Base-by-base conservation (phyloP, 176 grass and related monocot genomes). In the Hsuehochloa calcarea region DNA sequence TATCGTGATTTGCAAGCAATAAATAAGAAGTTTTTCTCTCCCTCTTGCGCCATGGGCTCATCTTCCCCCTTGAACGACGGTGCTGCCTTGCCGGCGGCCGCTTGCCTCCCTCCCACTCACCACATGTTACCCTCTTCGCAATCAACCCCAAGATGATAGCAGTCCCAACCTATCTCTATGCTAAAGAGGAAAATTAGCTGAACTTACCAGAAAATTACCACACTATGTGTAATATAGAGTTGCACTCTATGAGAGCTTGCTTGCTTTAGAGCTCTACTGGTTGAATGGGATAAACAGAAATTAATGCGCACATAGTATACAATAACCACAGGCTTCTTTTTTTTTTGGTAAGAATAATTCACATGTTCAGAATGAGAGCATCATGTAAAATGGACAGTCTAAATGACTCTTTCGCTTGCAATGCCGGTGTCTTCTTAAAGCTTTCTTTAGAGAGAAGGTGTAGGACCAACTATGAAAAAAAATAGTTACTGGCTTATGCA, bases 261-360 rank as follows among this genome's bases (percentile, higher is more conserved):
- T 59, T 87, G 14, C 56, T 87, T 67, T 17, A 31, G 47, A 87
- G 46, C 43, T 75, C 27, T 61, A 70, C 4, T 41, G n/a, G 31
- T 76, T 83, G 22, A 69, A 69, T 73, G 64, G 27, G n/a, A 68
- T 25, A 25, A 77, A 38, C 50, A 66, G 68, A 87, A 87, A 69
- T 10, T 22, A 80, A 12, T 40, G 54, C 61, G 62, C 61, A 81
- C 19, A 68, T 2, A 74, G 50, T 61, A 68, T 23, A 75, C 12
- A 68, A 77, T 47, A 56, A 44, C 20, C 37, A 80, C 37, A 47
- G 3, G 31, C 31, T 34, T 34, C 31, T 34, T 34, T 34, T 34
- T 34, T 34, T 34, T 34, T 34, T 34, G 1, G 31, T 34, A 34
- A 34, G 31, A 34, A 34, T 34, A 34, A 34, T 34, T 34, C 31